Base-by-base conservation (phyloP, 2,329 filamentous ascomycete species). In the Immersiporthe knoxdaviesiana region DNA sequence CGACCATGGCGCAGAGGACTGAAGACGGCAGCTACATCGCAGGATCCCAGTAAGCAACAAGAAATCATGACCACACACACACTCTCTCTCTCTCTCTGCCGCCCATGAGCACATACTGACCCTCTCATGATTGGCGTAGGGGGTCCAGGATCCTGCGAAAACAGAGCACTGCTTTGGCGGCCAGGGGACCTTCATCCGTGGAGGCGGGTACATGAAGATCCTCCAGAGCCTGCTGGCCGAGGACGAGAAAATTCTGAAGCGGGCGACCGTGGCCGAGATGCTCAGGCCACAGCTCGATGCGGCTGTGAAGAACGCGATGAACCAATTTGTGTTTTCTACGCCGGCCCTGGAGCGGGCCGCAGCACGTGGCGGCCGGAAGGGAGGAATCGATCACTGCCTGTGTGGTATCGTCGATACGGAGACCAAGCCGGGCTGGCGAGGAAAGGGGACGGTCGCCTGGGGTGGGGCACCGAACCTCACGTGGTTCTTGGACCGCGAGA, bases 401-500 rank as follows among this genome's bases (percentile, higher is more conserved):
- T 79, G 81, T 4, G 83, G 82, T 0, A 68, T 81, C 14, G 63
- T 84, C 10, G 80, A 79, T 1, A 69, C 81, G 39, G 73, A 84
- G 64, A 80, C 82, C 68, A 71, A 79, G 1, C 77, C 82, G 1
- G 80, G 80, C 3, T 83, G 82, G 78, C 82, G 82, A 59, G 81
- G 82, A 3, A 77, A 79, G 47, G 70, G 75, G 0, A 84, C 82
- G 0, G 73, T 84, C 67, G 79, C 77, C 3, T 84, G 82, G 83
- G 82, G 81, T 10, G 84, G 84, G 2, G 82, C 82, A 0, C 50
- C 81, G 71, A 84, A 82, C 0, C 72, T 84, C 30, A 63, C 78
- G 2, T 86, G 83, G 84, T 85, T 85, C 27, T 77, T 85, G 66
- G 83, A 85, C 72, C 81, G 82, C 1, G 80, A 81, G 76, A 84